Evolutionary conservation across 1,284 basidiomycete genomes (phyloP), one percentile per base, ranked within the genome.

Genomic region (Coniferiporia weirii): DNA sequence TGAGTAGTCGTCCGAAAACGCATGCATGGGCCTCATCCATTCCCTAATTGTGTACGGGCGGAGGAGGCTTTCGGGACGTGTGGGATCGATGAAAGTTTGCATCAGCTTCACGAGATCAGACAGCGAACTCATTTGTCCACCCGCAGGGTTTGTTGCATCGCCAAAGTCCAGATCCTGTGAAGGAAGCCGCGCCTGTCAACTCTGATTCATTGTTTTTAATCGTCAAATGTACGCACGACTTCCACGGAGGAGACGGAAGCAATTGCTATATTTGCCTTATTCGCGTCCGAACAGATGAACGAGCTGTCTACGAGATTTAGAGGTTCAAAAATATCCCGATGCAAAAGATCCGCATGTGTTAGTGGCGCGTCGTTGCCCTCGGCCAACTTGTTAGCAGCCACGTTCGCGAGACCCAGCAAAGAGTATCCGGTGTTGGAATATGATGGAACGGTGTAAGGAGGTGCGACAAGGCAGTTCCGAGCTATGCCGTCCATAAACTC

Each of bases 401-500:
- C 70, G 54, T 77, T 75, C 8, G 73, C 70, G 6, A 75, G 66
- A 12, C 78, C 77, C 6, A 80, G 67, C 1, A 79, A 34, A 19
- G 69, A 66, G 17, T 74, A 73, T 0, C 77, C 80, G 0, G 76
- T 74, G 59, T 81, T 82, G 12, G 79, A 82, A 61, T 82, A 82
- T 13, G 76, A 68, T 0, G 79, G 78, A 60, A 73, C 79, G 2
- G 69, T 66, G 53, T 75, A 76, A 3, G 77, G 79, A 2, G 72
- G 66, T n/a, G 73, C 68, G 34, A 75, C 67, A 17, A 78, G 74
- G 2, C 68, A 7, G 15, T 40, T 12, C 38, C 8, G 12, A 15
- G 15, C 15, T 75, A 79, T 65, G 1, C 72, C 69, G 22, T 73
- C 63, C 43, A 77, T 66, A 3, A 79, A 60, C 4, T 66, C 51